A percentile compares a stretch with the other conserved stretches of the same genome.
These are phyloP conservation scores for Sarocladium brachiariae DNA, from an alignment of 2,329 filamentous ascomycete genomes.

Conservation along the genomic window DNA sequence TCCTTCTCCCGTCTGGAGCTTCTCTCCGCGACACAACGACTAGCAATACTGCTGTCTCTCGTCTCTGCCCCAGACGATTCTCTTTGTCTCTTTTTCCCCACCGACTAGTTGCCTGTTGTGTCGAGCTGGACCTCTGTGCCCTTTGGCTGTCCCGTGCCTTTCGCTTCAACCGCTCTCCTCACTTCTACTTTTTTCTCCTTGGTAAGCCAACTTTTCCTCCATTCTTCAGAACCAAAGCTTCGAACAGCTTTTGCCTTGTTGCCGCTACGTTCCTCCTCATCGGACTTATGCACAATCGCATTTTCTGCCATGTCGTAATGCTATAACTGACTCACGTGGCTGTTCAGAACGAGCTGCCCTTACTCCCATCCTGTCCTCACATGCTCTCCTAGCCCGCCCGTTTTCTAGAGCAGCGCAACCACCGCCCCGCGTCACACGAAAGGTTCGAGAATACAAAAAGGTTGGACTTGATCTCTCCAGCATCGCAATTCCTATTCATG, in stretches of 20 bases:
- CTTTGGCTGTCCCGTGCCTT: conserved; percentile 7
- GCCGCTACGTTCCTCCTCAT: neutral
- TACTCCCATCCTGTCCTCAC: conserved; percentile 9
- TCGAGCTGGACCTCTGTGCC: conserved; percentile 8
- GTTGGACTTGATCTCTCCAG: neutral
- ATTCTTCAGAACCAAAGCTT: conserved; percentile 5
- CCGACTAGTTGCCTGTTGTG: conserved; percentile 1
- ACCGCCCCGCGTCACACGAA: conserved; percentile 2
- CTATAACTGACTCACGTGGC: conserved; percentile 8
- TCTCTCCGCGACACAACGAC: neutral
- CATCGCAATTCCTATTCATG: neutral
- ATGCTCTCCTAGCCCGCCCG: conserved; percentile 12
- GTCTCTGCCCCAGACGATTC: conserved; percentile 11
- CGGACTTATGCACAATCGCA: neutral
- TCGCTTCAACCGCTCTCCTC: conserved; percentile 5
- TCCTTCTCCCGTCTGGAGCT: neutral
- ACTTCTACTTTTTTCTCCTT: neutral
- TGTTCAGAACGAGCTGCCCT: neutral
- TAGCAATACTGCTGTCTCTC: conserved; percentile 10
- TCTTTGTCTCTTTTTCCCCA: conserved; percentile 9
- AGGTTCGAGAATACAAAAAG: neutral
- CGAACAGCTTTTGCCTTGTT: neutral
- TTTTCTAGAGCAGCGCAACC: neutral
- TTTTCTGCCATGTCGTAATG: neutral
- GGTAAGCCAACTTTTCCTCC: neutral